Conservation (phyloP, 108 stramenopile genomes). For the Pinguiococcus pyrenoidosus region DNA sequence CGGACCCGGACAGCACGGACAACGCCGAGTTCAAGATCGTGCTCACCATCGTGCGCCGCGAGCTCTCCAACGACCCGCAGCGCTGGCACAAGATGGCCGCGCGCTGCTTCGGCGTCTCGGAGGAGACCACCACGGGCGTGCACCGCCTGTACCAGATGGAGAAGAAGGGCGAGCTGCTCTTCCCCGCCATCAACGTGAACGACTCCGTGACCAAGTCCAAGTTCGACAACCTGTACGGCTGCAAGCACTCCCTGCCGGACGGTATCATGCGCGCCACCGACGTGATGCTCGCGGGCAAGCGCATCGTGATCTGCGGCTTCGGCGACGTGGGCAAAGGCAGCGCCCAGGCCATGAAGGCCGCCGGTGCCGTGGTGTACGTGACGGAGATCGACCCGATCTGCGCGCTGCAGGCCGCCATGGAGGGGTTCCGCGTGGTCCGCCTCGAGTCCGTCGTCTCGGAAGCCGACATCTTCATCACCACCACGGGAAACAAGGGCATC, state of each 20-base stretch:
- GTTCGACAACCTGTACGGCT: slow-evolving; percentile 99
- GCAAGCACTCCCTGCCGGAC: slow-evolving; percentile 99
- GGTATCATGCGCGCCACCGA: slow-evolving; percentile 99
- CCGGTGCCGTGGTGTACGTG: slow-evolving; percentile 90
- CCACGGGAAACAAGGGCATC: slow-evolving; percentile 99
- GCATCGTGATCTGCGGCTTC: slow-evolving; percentile 95
- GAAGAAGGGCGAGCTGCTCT: slow-evolving; percentile 85
- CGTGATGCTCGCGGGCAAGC: slow-evolving; percentile 99
- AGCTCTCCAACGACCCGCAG: slow-evolving; percentile 79
- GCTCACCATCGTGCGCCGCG: slow-evolving; percentile 87
- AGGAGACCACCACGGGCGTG: slow-evolving; percentile 99
- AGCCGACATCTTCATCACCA: slow-evolving; percentile 97
- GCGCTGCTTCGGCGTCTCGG: slow-evolving; percentile 90
- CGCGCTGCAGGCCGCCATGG: slow-evolving; percentile 99
- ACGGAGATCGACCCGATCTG: slow-evolving; percentile 99
- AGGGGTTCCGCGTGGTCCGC: slow-evolving; percentile 90
- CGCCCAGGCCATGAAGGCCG: slow-evolving; percentile 94
- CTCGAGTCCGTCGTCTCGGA: slow-evolving; percentile 63
- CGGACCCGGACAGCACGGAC: slow-evolving; percentile 89
- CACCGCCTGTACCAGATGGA: slow-evolving; percentile 99
- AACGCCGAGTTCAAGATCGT: slow-evolving; percentile 99
- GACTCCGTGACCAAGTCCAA: slow-evolving; percentile 99
- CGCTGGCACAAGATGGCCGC: slow-evolving; percentile 95
- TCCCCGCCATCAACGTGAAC: slow-evolving; percentile 99
- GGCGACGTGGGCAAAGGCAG: slow-evolving; percentile 99